A percentile compares a stretch with the other conserved stretches of the same genome.
These are phyloP conservation scores for Coemansia sp. DNA, from an alignment of 192 early-diverging fungal genomes.

Conservation along the genomic window DNA sequence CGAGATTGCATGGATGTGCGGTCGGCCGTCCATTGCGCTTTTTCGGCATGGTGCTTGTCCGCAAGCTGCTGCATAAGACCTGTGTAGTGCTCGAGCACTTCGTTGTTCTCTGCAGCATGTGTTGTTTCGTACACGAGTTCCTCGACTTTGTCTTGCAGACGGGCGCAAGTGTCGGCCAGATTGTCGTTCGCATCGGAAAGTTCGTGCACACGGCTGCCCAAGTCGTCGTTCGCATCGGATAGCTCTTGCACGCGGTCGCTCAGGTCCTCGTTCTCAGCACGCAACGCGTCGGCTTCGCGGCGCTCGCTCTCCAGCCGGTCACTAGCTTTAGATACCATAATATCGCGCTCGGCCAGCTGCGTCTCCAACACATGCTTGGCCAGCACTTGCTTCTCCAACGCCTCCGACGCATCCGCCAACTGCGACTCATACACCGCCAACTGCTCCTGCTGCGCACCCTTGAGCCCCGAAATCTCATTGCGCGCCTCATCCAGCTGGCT, in stretches of 20 bases:
- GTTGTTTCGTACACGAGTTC: constrained; percentile 7
- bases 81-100: constrained; percentile 28
- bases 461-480: constrained; percentile 8
- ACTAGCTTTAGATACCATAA: constrained; percentile 1
- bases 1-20: constrained; percentile 20
- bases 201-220: constrained; percentile 14
- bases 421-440: neutral
- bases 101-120: constrained; percentile 10
- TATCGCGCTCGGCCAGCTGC: constrained; percentile 14
- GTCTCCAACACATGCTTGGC: constrained; percentile 8
- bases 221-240: neutral
- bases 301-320: constrained; percentile 3
- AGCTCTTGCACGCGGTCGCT: constrained; percentile 15
- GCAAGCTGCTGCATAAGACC: constrained; percentile 27
- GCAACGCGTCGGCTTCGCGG: constrained; percentile 14
- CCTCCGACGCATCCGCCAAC: constrained; percentile 5
- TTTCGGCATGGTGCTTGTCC: constrained; percentile 23
- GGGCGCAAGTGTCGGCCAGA: constrained; percentile 13
- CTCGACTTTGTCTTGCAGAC: constrained; percentile 18
- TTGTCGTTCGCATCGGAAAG: constrained; percentile 12
- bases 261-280: constrained; percentile 20
- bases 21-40: constrained; percentile 33
- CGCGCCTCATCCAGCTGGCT: constrained; percentile 17
- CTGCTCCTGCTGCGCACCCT: constrained; percentile 12
- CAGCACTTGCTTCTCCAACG: constrained; percentile 10